Percentiles rank a stretch among this genome's conserved stretches.
Evolutionary conservation across 1,284 basidiomycete genomes (phyloP).

Genomic region (Marasmius oreades): DNA sequence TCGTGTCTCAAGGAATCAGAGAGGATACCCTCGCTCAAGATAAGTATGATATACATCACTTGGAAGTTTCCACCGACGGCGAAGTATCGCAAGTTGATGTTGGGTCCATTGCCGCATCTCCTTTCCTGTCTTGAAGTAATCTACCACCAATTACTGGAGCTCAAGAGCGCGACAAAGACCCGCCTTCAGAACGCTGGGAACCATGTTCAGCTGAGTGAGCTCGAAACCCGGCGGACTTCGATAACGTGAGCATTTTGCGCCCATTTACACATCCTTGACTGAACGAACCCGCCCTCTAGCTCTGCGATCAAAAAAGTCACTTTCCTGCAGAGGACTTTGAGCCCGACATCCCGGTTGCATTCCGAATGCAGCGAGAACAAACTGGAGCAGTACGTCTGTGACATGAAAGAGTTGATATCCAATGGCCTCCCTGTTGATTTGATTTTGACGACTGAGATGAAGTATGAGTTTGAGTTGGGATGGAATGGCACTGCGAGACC

Average conservation of each 20-base stretch:
- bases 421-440: conserved; percentile 3
- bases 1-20: conserved; percentile 29
- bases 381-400: conserved; percentile 1
- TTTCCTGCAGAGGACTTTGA: conserved; percentile 3
- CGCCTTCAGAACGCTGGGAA: conserved; percentile 26
- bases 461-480: conserved; percentile 9
- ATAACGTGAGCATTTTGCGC: conserved; percentile 24
- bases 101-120: conserved; percentile 48
- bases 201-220: conserved; percentile 26
- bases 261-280: not conserved
- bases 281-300: not conserved
- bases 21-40: too few species aligned
- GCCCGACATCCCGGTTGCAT: conserved; percentile 6
- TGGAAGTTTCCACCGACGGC: too few species aligned
- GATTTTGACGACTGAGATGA: not conserved
- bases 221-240: conserved; percentile 26
- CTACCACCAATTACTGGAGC: conserved; percentile 22
- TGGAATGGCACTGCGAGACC: conserved; percentile 9
- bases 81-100: conserved; percentile 40
- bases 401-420: conserved; percentile 1
- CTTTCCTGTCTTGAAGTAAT: conserved; percentile 41
- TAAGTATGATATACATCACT: too few species aligned
- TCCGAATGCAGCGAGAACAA: not conserved
- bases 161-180: conserved; percentile 33
- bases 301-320: conserved; percentile 7